Conservation (phyloP, 192 early-diverging fungal species). For the Coemansia sp. region DNA sequence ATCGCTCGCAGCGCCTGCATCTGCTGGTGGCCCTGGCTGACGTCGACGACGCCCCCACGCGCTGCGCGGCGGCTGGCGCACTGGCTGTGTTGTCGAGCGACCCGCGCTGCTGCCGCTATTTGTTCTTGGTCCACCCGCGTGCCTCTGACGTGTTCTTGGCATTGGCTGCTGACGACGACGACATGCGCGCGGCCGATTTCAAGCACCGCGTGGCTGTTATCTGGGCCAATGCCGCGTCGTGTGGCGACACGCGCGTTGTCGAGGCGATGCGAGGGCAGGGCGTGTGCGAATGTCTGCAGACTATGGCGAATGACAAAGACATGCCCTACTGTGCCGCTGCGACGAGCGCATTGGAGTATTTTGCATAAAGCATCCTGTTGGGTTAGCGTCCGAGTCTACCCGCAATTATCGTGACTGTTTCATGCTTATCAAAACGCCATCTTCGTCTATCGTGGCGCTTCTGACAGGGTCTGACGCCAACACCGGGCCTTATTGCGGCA, state of each 20-base stretch:
- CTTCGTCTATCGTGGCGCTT: neutral
- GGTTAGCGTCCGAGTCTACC: neutral
- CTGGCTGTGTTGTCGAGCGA: conserved; percentile 76
- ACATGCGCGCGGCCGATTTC: conserved; percentile 4
- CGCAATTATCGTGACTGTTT: no score
- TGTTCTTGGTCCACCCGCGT: conserved; percentile 36
- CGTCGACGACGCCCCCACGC: conserved; percentile 80
- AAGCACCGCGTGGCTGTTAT: conserved; percentile 41
- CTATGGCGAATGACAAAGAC: conserved; percentile 18
- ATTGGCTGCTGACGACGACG: conserved; percentile 2
- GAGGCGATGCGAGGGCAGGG: neutral
- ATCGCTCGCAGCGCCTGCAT: conserved; percentile 61
- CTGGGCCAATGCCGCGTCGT: conserved; percentile 36
- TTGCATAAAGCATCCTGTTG: neutral
- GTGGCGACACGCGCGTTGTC: conserved; percentile 24
- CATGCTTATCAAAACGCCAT: neutral
- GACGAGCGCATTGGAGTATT: conserved; percentile 12
- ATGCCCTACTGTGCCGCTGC: conserved; percentile 30
- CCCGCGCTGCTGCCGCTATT: conserved; percentile 37
- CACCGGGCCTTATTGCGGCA: neutral
- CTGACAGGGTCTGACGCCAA: neutral
- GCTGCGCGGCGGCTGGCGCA: conserved; percentile 81
- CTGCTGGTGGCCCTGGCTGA: conserved; percentile 85
- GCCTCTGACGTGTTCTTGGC: conserved; percentile 24
- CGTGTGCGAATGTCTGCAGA: conserved; percentile 1